Percentiles rank a stretch among this genome's conserved stretches.
Evolutionary conservation across 441 rosid genomes (phyloP).

Genomic region (Populus hybrid): DNA sequence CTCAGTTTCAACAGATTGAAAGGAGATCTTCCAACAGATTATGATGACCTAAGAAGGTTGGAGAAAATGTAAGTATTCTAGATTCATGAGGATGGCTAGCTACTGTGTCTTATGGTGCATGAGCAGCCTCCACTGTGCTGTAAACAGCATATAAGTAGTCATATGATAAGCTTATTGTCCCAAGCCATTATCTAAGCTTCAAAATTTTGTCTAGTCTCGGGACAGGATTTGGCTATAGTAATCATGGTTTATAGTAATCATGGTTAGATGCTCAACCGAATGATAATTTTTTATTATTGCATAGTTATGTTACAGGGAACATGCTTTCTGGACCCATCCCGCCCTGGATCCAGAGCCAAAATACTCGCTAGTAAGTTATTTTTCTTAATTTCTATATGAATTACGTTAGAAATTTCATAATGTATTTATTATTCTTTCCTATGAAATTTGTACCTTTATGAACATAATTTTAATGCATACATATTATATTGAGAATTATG

Average conservation of each 20-base stretch:
- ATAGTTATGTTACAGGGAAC: constrained; percentile 31
- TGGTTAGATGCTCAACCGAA: neutral
- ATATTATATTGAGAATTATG: no score
- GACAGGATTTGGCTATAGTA: neutral
- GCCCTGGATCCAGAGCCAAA: constrained; percentile 3
- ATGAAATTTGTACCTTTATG: no score
- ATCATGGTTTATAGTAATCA: no score
- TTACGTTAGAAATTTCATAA: neutral
- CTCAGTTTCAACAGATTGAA: constrained; percentile 41
- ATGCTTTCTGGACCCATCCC: constrained; percentile 14
- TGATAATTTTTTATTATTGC: neutral
- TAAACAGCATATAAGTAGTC: no score
- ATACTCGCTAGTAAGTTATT: constrained; percentile 24
- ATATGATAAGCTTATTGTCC: neutral
- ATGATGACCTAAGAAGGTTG: constrained; percentile 14
- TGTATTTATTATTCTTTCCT: no score
- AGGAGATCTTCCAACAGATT: constrained; percentile 26
- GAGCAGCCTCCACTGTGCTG: no score
- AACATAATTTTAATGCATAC: no score
- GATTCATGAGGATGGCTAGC: neutral
- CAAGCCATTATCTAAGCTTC: neutral
- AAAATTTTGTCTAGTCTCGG: neutral
- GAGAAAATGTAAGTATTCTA: constrained; percentile 28
- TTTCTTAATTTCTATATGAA: neutral
- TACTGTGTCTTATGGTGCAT: no score